phyloP scores from a whole-genome alignment of 805 yeast species.

The Kuraishia floccosa region DNA sequence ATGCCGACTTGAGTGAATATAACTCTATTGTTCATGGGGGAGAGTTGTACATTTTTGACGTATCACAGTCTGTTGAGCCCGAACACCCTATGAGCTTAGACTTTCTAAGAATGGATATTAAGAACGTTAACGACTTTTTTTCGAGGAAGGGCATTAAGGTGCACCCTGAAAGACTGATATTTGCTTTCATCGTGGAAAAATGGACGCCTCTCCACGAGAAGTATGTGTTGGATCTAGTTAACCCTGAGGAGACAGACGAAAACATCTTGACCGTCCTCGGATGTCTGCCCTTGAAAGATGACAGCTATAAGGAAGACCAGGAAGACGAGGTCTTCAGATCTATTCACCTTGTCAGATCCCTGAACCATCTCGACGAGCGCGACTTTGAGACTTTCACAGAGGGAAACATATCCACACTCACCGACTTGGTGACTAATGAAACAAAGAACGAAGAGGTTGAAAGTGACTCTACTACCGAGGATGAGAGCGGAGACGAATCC shows the following conservation, averaged over 20 bases:
- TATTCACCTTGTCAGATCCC: constrained; percentile 61
- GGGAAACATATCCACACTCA: constrained; percentile 74
- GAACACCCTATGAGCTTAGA: constrained; percentile 96
- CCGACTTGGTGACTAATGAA: constrained; percentile 41
- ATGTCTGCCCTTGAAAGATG: constrained; percentile 47
- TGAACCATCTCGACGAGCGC: constrained; percentile 81
- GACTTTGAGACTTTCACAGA: constrained; percentile 72
- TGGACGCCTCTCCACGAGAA: constrained; percentile 23
- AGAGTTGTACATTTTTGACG: constrained; percentile 82
- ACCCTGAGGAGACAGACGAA: constrained; percentile 24
- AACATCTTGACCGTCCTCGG: constrained; percentile 33
- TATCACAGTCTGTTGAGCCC: constrained; percentile 95
- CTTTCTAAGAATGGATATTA: constrained; percentile 94
- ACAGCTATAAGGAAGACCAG: constrained; percentile 39
- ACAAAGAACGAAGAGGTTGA: constrained; percentile 19
- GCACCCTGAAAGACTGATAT: constrained; percentile 72
- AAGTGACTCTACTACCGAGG: constrained; percentile 10
- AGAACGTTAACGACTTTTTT: constrained; percentile 87
- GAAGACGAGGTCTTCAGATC: constrained; percentile 84
- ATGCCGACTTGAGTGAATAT: constrained; percentile 95
- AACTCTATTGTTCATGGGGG: constrained; percentile 78
- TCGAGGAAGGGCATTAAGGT: constrained; percentile 60
- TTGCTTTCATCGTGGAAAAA: constrained; percentile 60
- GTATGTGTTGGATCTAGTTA: constrained; percentile 15
- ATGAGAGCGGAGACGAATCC: constrained; percentile 15